phyloP scores from a whole-genome alignment of 148 eudicot species.

The Rhododendron mucronatum region DNA sequence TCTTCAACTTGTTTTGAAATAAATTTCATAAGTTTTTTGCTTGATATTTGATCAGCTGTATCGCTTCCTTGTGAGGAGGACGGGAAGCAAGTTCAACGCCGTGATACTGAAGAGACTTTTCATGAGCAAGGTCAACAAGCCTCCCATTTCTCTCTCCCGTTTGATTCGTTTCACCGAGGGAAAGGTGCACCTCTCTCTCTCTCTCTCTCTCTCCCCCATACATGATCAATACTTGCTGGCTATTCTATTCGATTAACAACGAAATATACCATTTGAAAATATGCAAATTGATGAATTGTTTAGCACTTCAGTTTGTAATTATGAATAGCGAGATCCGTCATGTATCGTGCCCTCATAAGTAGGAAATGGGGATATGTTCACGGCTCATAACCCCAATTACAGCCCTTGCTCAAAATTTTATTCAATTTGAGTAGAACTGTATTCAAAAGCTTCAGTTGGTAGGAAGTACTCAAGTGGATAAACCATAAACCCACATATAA shows the following conservation, averaged over 20 bases:
- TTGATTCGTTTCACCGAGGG: conserved; percentile 50
- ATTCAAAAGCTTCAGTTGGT: too few species aligned
- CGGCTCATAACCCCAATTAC: background rate
- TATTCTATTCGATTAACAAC: background rate
- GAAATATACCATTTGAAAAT: background rate
- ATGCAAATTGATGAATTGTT: background rate
- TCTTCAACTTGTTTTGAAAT: background rate
- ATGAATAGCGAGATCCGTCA: background rate
- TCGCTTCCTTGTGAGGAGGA: conserved; percentile 67
- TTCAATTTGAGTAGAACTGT: background rate
- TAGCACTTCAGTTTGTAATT: background rate
- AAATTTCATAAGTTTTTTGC: background rate
- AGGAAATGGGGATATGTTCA: background rate
- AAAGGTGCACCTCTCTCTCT: conserved; percentile 21
- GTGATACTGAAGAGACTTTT: conserved; percentile 69
- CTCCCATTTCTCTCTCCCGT: conserved; percentile 66
- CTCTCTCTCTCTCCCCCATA: background rate
- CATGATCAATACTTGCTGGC: background rate
- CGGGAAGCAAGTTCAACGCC: conserved; percentile 75
- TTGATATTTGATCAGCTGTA: conserved; percentile 37
- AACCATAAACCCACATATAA: too few species aligned
- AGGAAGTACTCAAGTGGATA: background rate
- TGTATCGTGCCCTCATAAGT: background rate
- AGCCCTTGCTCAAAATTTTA: background rate
- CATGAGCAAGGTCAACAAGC: conserved; percentile 71